Evolutionary conservation across 495 filamentous ascomycete species (phyloP), one percentile per base, ranked within the genome.

Genomic region (Xylaria longipes): DNA sequence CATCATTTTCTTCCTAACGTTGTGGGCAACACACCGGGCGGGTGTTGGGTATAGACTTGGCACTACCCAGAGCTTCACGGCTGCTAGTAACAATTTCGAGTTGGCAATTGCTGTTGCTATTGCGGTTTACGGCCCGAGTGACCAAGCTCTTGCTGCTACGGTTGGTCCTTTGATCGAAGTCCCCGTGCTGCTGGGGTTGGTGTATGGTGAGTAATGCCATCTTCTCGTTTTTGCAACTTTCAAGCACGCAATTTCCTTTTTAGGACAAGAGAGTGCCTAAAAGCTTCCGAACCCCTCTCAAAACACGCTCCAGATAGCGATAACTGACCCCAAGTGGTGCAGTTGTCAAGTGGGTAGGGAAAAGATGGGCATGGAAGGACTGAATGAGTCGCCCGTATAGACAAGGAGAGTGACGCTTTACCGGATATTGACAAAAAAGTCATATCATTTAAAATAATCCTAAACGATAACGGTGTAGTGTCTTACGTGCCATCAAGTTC

Each of bases 21-120:
- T 97, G 12, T 76, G 83, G 15, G 81, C 88, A 9, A 82, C 87
- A 7, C 80, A 87, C 63, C 82, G 79, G 41, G 73, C 88, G n/a
- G 92, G 93, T 0, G 95, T 95, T 74, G 89, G 89, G 0, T 97
- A 97, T 76, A 82, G 81, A 57, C 75, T 94, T 3, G 87, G 88
- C 1, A 86, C 87, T 14, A 97, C 95, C 14, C 95, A 97, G 82
- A 93, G 93, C 75, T 96, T 97, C 74, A 97, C 95, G 0, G 95
- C 95, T 6, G 95, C 95, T 4, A 97, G 94, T 78, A 98, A 98
- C 73, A 97, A 97, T 75, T 97, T 98, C 75, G 95, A 97, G 83
- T 81, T 97, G 22, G 95, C 95, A 0, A 97, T 98, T 81, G 95
- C 95, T 1, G 94, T 98, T 2, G 94, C 93, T 3, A 90, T 97